Percentiles rank a stretch among this genome's conserved stretches.
phyloP scores from a whole-genome alignment of 306 rosid species.

The Vicia sativa region DNA sequence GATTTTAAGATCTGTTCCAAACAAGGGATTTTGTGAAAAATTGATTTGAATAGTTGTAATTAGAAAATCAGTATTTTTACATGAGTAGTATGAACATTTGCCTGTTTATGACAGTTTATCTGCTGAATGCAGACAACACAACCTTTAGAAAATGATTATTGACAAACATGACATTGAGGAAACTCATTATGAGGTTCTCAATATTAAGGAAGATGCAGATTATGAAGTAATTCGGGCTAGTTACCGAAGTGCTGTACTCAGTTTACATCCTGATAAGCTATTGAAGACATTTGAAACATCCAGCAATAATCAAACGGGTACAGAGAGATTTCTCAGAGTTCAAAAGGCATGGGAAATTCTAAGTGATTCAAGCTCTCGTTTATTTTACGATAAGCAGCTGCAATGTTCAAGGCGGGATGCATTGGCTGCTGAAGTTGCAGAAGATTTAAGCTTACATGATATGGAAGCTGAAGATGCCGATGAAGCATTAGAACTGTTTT shows the following conservation, averaged over 20 bases:
- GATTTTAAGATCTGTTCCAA: conserved; percentile 26
- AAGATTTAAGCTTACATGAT: conserved; percentile 69
- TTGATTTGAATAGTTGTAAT: conserved; percentile 23
- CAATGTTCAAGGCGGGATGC: conserved; percentile 57
- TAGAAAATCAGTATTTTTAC: background rate
- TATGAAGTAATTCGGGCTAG: conserved; percentile 73
- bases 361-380: conserved; percentile 57
- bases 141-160: conserved; percentile 49
- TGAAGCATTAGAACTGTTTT: conserved; percentile 56
- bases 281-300: conserved; percentile 45
- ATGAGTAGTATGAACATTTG: background rate
- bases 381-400: conserved; percentile 61
- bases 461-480: conserved; percentile 62
- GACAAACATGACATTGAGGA: conserved; percentile 48
- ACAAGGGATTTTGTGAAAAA: background rate
- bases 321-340: conserved; percentile 69
- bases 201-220: conserved; percentile 70
- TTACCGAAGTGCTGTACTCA: conserved; percentile 76
- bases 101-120: conserved; percentile 20
- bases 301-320: conserved; percentile 27
- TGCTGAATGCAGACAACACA: conserved; percentile 26
- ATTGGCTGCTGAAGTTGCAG: conserved; percentile 69
- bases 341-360: conserved; percentile 96
- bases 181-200: conserved; percentile 71
- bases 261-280: conserved; percentile 83